phyloP scores from a whole-genome alignment of 2,329 filamentous ascomycete species.

The Sclerotinia trifoliorum region DNA sequence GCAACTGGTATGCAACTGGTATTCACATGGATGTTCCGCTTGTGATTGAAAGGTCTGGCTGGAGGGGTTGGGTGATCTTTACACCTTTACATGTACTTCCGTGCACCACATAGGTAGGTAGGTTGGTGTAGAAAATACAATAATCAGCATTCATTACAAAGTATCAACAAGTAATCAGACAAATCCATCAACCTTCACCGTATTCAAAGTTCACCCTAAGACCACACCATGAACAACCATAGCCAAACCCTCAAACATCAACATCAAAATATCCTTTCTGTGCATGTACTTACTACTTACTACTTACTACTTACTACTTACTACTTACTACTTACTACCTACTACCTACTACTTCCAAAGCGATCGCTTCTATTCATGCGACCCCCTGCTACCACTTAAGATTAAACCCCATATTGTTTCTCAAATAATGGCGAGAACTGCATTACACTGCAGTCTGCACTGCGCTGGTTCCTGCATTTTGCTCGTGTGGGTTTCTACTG shows the following conservation, averaged over 20 bases:
- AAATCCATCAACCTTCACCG: not conserved
- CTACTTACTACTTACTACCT: too few species aligned
- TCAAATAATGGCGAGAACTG: not conserved
- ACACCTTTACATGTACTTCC: not conserved
- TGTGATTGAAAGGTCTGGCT: not conserved
- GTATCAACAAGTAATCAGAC: too few species aligned
- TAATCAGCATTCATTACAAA: not conserved
- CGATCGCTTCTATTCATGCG: too few species aligned
- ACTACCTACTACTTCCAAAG: too few species aligned
- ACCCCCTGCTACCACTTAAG: not conserved
- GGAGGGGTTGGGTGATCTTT: not conserved
- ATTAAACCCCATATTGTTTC: conserved; percentile 8
- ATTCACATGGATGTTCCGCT: not conserved
- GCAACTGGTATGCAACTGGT: too few species aligned
- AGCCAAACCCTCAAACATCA: not conserved
- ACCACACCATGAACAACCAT: not conserved
- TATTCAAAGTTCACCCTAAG: too few species aligned
- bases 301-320: too few species aligned
- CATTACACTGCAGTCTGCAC: too few species aligned
- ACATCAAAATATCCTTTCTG: too few species aligned
- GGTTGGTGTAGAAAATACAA: too few species aligned
- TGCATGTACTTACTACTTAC: too few species aligned
- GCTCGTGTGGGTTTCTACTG: not conserved
- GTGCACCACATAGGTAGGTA: not conserved
- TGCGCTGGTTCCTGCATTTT: not conserved